Evolutionary conservation across 2,329 filamentous ascomycete species (phyloP), one percentile per base, ranked within the genome.

Genomic region (Alternaria triticimaculans): DNA sequence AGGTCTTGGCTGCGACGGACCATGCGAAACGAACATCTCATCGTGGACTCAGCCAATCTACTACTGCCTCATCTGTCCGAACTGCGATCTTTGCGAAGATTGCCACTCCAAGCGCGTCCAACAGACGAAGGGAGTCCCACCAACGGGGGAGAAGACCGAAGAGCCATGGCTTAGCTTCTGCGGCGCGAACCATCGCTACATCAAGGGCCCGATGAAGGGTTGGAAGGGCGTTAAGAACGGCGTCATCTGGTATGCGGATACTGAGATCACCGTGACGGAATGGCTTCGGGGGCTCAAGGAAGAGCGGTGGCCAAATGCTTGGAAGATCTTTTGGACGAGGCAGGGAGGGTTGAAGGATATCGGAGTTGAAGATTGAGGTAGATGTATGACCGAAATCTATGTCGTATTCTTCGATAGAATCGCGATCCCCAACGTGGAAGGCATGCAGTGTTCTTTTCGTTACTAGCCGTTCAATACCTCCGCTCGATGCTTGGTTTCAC

Each of bases 301-400:
- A 37, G 61, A 65, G 21, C 63, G 60, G 33, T 75, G 69, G 72
- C 49, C 33, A 15, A 57, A 63, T 21, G 72, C 69, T 25, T 75
- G 71, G 71, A 62, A 67, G 28, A 45, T 10, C 12, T 72, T 62
- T 44, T 74, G 69, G 72, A 53, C 48, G 12, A 62, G 37, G 33
- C 61, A 68, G 37, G 63, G 60, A 25, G 62, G 64, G 6, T 45
- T 68, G 33, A 66, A 60, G 55, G 53, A 71, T 62, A 55, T 71
- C 20, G 61, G 48, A 2, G 7, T 33, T 2, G 48, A 45, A 9
- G 48, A 23, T 12, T 59, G 12, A 26, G 28, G 10, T 44, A 10
- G 41, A 12, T 10, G 18, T 44, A 37, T n/a, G 33, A n/a, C 33
- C 7, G 4, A n/a, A 0, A n/a, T 37, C 15, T 0, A 37, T 37